Evolutionary conservation across 306 rosid genomes (phyloP).

Genomic region (Ormosia semicastrata): DNA sequence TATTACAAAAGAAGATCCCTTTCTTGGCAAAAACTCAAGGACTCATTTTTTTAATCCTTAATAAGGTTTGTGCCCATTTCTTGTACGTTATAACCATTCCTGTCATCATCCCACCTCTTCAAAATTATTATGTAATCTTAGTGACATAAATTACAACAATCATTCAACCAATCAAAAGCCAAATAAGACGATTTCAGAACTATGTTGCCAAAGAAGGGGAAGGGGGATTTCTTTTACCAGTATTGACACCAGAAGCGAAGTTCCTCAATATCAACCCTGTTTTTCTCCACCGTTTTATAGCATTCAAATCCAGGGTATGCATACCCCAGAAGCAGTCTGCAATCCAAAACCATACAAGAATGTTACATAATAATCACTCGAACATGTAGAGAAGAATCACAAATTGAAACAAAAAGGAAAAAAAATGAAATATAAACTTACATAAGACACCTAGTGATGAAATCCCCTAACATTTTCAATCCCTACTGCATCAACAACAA

Average conservation of each 20-base stretch:
- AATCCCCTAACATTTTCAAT: constrained; percentile 70
- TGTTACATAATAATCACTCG: not conserved
- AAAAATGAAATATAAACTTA: constrained; percentile 29
- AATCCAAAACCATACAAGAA: not conserved
- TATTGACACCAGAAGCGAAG: constrained; percentile 97
- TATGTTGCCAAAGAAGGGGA: not conserved
- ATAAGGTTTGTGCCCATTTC: not conserved
- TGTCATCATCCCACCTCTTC: not conserved
- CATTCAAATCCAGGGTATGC: constrained; percentile 96
- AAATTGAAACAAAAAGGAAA: not conserved
- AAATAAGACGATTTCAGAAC: not conserved
- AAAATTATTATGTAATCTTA: not conserved
- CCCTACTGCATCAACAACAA: not conserved
- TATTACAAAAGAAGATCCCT: constrained; percentile 23
- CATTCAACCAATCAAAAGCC: not conserved
- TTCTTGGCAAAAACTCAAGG: constrained; percentile 11
- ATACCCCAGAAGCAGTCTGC: constrained; percentile 76
- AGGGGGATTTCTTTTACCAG: constrained; percentile 52
- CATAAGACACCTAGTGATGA: constrained; percentile 75
- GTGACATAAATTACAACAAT: not conserved
- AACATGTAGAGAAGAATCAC: not conserved
- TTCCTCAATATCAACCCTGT: constrained; percentile 55
- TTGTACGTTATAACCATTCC: not conserved
- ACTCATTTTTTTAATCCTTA: not conserved
- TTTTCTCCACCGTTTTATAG: constrained; percentile 70